These are phyloP conservation scores for Irpex sp. DNA, from an alignment of 1,284 basidiomycete genomes.

Conservation along the genomic window DNA sequence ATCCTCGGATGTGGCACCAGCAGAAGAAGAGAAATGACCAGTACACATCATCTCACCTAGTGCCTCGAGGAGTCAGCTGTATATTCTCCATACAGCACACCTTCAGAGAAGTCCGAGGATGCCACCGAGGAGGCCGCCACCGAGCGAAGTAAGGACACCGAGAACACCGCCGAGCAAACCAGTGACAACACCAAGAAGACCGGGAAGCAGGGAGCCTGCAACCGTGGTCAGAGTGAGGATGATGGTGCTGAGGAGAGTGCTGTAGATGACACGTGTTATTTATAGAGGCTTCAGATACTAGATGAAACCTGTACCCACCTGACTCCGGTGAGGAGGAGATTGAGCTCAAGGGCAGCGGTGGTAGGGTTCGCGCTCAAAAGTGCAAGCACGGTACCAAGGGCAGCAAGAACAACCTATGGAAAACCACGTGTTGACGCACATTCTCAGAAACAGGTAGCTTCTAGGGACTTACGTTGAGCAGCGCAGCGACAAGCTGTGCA, in stretches of 20 bases:
- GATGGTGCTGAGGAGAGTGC: background rate
- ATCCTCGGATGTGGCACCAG: too few relatives aligned
- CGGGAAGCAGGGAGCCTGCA: background rate
- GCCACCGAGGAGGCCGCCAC: background rate
- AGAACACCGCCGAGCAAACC: background rate
- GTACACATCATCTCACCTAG: too few relatives aligned
- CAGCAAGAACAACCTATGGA: background rate
- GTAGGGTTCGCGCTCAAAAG: background rate
- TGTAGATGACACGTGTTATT: background rate
- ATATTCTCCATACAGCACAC: background rate
- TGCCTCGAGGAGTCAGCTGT: too few relatives aligned
- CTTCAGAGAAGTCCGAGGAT: background rate
- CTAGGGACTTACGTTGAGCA: background rate
- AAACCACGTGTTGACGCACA: background rate
- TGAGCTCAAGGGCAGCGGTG: background rate
- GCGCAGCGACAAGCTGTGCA: background rate
- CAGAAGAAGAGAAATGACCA: too few relatives aligned
- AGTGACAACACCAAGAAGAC: background rate
- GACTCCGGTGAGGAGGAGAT: background rate
- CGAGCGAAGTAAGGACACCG: background rate
- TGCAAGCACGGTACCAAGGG: background rate
- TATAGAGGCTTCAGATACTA: background rate
- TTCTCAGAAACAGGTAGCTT: background rate
- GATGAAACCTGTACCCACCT: background rate
- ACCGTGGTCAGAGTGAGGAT: background rate